These are phyloP conservation scores for Leishmania aethiopica DNA, from an alignment of 208 protist genomes.

Conservation along the genomic window DNA sequence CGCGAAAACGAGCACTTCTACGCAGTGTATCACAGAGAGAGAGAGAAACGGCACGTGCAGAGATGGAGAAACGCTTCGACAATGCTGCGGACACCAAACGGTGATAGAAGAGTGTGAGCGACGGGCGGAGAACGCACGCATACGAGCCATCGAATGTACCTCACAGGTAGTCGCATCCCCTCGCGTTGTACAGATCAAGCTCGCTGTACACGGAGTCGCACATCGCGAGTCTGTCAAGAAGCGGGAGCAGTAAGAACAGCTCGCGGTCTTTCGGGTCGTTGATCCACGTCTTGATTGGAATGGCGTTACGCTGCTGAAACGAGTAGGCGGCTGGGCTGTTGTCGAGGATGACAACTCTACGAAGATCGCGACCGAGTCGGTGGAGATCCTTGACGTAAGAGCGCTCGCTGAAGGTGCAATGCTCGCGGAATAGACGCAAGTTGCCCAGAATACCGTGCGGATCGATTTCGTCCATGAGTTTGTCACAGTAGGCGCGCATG, in stretches of 20 bases:
- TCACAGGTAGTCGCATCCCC: constrained; percentile 22
- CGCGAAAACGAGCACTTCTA: not conserved
- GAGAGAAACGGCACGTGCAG: not conserved
- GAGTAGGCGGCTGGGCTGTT: constrained; percentile 69
- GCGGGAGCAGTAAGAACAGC: constrained; percentile 48
- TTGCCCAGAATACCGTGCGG: constrained; percentile 44
- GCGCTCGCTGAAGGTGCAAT: constrained; percentile 46
- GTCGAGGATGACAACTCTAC: constrained; percentile 56
- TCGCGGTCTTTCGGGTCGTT: constrained; percentile 54
- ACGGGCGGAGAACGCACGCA: not conserved
- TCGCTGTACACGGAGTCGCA: constrained; percentile 58
- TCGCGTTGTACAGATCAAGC: constrained; percentile 53
- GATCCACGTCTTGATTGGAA: constrained; percentile 70
- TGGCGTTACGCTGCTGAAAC: constrained; percentile 75
- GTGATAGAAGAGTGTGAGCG: not conserved
- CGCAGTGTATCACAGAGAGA: not conserved
- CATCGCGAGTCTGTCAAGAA: constrained; percentile 39
- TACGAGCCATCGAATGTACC: not conserved
- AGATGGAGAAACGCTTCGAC: not conserved
- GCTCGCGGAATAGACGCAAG: constrained; percentile 57
- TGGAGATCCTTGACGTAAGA: constrained; percentile 72
- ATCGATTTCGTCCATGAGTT: constrained; percentile 55
- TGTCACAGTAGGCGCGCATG: constrained; percentile 48
- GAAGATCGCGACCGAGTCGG: constrained; percentile 50
- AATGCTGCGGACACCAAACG: not conserved